Percentiles rank a stretch among this genome's conserved stretches.
Evolutionary conservation across 129 eudicot species (phyloP).

Genomic region (Flaveria bidentis): DNA sequence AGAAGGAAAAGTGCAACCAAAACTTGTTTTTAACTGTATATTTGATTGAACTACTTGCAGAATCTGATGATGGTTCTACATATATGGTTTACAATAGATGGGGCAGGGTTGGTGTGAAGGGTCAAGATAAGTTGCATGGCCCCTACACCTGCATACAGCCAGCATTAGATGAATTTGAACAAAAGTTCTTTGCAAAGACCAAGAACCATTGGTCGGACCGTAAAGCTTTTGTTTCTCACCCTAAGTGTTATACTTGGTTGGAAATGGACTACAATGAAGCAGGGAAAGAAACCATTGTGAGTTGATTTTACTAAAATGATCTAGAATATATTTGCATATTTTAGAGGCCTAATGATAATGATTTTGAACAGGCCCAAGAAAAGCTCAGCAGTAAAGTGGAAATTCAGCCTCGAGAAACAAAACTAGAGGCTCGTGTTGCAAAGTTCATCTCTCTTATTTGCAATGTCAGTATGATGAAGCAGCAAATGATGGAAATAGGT

Average conservation of each 20-base stretch:
- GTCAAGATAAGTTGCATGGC: slow-evolving; percentile 84
- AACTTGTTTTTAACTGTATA: neutral
- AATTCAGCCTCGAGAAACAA: slow-evolving; percentile 69
- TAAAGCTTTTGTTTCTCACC: slow-evolving; percentile 60
- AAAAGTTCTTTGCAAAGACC: slow-evolving; percentile 82
- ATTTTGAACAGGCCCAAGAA: slow-evolving; percentile 44
- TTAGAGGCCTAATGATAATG: slow-evolving; percentile 5
- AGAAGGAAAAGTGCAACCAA: neutral
- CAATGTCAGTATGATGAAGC: slow-evolving; percentile 95
- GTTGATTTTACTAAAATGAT: slow-evolving; percentile 30
- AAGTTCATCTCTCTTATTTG: slow-evolving; percentile 93
- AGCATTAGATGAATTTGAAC: slow-evolving; percentile 75
- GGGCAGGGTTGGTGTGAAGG: slow-evolving; percentile 98
- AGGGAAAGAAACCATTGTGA: slow-evolving; percentile 54
- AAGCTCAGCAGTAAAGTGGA: slow-evolving; percentile 31
- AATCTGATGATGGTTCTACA: slow-evolving; percentile 71
- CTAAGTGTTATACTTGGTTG: slow-evolving; percentile 79
- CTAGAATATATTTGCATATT: slow-evolving; percentile 3
- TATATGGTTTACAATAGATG: slow-evolving; percentile 89
- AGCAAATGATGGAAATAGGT: slow-evolving; percentile 99
- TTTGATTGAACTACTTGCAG: slow-evolving; percentile 45
- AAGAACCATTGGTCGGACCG: slow-evolving; percentile 72
- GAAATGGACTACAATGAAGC: slow-evolving; percentile 89
- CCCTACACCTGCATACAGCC: slow-evolving; percentile 56
- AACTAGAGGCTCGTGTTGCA: slow-evolving; percentile 79